These are phyloP conservation scores for Cladophialophora exuberans DNA, from an alignment of 2,329 filamentous ascomycete species.

Conservation along the genomic window DNA sequence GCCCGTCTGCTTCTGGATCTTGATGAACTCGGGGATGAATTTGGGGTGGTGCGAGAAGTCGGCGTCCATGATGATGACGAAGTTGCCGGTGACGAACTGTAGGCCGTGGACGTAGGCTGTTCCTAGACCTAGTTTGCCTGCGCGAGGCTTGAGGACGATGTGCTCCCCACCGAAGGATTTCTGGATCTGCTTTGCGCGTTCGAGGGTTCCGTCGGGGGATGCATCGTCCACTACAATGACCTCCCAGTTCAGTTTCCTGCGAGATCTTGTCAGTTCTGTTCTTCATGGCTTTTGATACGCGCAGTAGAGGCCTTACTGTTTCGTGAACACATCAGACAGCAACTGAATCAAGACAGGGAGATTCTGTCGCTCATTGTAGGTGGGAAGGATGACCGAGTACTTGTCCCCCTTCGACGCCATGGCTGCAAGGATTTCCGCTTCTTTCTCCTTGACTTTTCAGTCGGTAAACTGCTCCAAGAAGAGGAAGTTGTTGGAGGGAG, in stretches of 20 bases:
- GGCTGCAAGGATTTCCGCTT: conserved; percentile 22
- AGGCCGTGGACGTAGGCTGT: conserved; percentile 96
- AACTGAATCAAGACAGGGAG: conserved; percentile 95
- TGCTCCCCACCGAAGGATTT: conserved; percentile 76
- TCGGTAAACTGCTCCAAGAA: background rate
- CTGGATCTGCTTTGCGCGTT: conserved; percentile 86
- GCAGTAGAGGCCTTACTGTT: conserved; percentile 64
- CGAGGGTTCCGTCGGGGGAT: conserved; percentile 92
- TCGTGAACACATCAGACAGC: conserved; percentile 86
- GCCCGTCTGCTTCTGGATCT: conserved; percentile 72
- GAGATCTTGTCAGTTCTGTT: background rate
- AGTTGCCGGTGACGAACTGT: conserved; percentile 88
- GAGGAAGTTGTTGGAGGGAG: background rate
- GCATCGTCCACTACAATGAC: conserved; percentile 98
- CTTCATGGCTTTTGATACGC: background rate
- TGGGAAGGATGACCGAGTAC: conserved; percentile 96
- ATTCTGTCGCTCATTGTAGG: conserved; percentile 98
- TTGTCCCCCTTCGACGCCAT: conserved; percentile 61
- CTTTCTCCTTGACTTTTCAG: background rate
- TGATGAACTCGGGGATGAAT: conserved; percentile 95
- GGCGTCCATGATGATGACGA: conserved; percentile 99
- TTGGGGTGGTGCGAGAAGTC: conserved; percentile 99
- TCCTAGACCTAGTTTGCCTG: conserved; percentile 94
- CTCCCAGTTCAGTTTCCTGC: conserved; percentile 91
- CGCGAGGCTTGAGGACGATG: conserved; percentile 82